phyloP scores from a whole-genome alignment of 2,329 filamentous ascomycete species.

The Myriosclerotinia scirpicola region DNA sequence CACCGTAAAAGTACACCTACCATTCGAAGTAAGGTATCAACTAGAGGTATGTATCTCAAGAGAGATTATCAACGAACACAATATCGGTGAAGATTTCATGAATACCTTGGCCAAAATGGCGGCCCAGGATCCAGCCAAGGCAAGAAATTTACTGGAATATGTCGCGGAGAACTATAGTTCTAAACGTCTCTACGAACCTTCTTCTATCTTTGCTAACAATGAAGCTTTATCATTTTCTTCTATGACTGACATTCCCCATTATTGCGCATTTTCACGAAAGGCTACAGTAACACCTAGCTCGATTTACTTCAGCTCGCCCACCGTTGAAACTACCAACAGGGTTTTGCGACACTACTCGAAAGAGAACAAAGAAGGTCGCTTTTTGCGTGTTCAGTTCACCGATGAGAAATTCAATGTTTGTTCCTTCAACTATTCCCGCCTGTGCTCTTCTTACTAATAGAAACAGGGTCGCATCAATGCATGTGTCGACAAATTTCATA shows the following conservation, averaged over 20 bases:
- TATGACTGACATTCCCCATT: conserved; percentile 58
- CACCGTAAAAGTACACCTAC: conserved; percentile 47
- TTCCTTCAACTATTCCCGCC: conserved; percentile 31
- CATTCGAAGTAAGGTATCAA: conserved; percentile 80
- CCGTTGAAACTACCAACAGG: conserved; percentile 83
- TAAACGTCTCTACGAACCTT: conserved; percentile 65
- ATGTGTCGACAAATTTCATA: conserved; percentile 50
- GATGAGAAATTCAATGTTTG: conserved; percentile 62
- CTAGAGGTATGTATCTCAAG: conserved; percentile 91
- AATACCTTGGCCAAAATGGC: conserved; percentile 55
- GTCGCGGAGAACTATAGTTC: conserved; percentile 59
- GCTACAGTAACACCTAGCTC: conserved; percentile 82
- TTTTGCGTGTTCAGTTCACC: conserved; percentile 84
- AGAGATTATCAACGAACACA: conserved; percentile 73
- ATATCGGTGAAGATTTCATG: conserved; percentile 67
- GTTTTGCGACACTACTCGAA: conserved; percentile 70
- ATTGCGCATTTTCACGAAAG: conserved; percentile 75
- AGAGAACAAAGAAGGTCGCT: conserved; percentile 67
- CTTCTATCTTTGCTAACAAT: conserved; percentile 64
- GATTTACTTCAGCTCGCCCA: conserved; percentile 73
- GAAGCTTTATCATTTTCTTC: conserved; percentile 51
- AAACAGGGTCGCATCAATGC: conserved; percentile 59
- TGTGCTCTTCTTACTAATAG: conserved; percentile 29
- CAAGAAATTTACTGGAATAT: conserved; percentile 70
- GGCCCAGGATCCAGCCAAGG: conserved; percentile 47